Percentiles rank a stretch among this genome's conserved stretches.
These are phyloP conservation scores for Sclerotinia trifoliorum DNA, from an alignment of 2,329 filamentous ascomycete species.

Conservation along the genomic window DNA sequence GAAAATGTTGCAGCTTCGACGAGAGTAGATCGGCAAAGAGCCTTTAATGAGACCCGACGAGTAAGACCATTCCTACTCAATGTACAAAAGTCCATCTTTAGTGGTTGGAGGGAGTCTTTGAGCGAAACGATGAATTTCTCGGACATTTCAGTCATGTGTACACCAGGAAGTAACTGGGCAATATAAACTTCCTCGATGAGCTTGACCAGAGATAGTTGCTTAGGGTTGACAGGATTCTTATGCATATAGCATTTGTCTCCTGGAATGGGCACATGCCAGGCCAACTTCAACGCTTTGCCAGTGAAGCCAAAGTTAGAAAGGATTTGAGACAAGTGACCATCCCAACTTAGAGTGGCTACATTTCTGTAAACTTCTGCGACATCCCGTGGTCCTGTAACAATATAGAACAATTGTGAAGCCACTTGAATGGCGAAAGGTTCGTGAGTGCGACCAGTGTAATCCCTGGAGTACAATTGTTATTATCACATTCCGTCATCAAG, in stretches of 20 bases:
- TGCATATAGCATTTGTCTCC: constrained; percentile 18
- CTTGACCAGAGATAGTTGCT: constrained; percentile 8
- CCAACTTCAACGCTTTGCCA: constrained; percentile 9
- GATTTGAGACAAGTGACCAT: constrained; percentile 14
- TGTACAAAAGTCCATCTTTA: constrained; percentile 15
- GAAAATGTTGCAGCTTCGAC: constrained; percentile 18
- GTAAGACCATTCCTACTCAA: constrained; percentile 8
- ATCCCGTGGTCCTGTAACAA: constrained; percentile 1
- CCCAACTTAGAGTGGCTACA: constrained; percentile 11
- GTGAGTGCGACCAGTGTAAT: not conserved
- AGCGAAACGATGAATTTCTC: constrained; percentile 2
- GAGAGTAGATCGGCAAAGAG: constrained; percentile 7
- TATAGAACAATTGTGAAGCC: constrained; percentile 15
- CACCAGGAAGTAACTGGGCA: constrained; percentile 12
- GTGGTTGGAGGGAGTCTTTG: constrained; percentile 3
- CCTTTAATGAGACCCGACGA: constrained; percentile 8
- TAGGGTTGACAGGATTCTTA: constrained; percentile 15
- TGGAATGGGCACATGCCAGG: constrained; percentile 9
- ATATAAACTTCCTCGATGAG: constrained; percentile 17
- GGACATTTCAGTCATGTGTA: constrained; percentile 17
- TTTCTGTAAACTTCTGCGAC: constrained; percentile 15
- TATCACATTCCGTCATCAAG: not conserved
- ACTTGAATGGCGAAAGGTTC: constrained; percentile 11
- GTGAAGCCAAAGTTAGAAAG: constrained; percentile 13
- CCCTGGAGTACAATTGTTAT: not conserved